A percentile compares a stretch with the other conserved stretches of the same genome.
phyloP scores from a whole-genome alignment of 2,329 filamentous ascomycete genomes.

The Lasiodiplodia hormozganensis region DNA sequence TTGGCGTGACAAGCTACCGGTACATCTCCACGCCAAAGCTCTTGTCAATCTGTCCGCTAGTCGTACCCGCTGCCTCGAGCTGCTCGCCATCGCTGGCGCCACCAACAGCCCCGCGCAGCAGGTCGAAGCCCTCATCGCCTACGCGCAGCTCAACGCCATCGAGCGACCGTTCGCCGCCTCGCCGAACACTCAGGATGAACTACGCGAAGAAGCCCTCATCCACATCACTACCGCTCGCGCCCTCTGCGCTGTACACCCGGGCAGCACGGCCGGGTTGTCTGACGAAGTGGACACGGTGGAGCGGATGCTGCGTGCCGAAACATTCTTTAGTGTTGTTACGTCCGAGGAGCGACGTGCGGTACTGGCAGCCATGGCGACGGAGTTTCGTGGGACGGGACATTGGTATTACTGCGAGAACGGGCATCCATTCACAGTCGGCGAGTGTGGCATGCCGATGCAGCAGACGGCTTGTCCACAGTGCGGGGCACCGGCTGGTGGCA shows the following conservation, averaged over 20 bases:
- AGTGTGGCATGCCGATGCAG: conserved; percentile 73
- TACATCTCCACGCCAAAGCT: conserved; percentile 28
- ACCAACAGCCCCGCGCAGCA: conserved; percentile 52
- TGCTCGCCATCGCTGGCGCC: conserved; percentile 44
- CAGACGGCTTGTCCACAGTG: conserved; percentile 68
- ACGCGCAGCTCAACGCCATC: conserved; percentile 57
- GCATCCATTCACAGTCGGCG: conserved; percentile 68
- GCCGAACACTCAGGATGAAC: background rate
- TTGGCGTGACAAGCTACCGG: conserved; percentile 26
- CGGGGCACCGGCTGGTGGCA: conserved; percentile 63
- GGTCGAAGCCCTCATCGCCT: conserved; percentile 60
- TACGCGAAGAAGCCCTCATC: conserved; percentile 33
- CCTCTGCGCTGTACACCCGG: conserved; percentile 3
- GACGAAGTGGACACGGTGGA: conserved; percentile 56
- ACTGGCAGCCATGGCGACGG: conserved; percentile 53
- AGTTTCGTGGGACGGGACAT: conserved; percentile 57
- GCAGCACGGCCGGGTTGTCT: conserved; percentile 36
- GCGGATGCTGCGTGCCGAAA: conserved; percentile 20
- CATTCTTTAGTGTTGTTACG: conserved; percentile 18
- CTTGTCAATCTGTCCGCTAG: conserved; percentile 42
- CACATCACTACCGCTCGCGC: background rate
- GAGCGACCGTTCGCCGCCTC: conserved; percentile 38
- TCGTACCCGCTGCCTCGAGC: conserved; percentile 48
- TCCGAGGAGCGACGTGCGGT: conserved; percentile 31
- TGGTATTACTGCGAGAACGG: conserved; percentile 67